A percentile compares a stretch with the other conserved stretches of the same genome.
Evolutionary conservation across 176 grass and related monocot species (phyloP).

Genomic region (Juncus inflexus): DNA sequence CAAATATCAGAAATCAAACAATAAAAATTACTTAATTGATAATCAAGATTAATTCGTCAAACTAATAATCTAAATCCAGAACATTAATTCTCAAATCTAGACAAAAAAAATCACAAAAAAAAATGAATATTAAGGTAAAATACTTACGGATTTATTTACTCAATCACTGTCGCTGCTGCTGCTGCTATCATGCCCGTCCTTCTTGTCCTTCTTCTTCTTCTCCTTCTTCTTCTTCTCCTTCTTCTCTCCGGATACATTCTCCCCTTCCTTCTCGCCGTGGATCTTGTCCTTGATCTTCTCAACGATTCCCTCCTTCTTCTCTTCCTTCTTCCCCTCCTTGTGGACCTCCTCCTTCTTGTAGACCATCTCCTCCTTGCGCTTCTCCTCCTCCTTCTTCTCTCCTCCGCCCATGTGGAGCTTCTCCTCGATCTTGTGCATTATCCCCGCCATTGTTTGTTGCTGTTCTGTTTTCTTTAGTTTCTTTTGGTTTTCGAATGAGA

Average conservation of each 20-base stretch:
- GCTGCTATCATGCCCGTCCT: slow-evolving; percentile 46
- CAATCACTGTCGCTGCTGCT: slow-evolving; percentile 90
- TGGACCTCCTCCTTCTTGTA: slow-evolving; percentile 35
- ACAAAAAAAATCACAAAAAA: too few relatives aligned
- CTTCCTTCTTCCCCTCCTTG: slow-evolving; percentile 37
- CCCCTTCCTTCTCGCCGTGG: slow-evolving; percentile 57
- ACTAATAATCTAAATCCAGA: neutral
- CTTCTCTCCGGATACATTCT: slow-evolving; percentile 38
- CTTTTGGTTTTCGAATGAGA: neutral
- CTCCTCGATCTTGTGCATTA: slow-evolving; percentile 88
- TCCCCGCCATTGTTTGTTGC: slow-evolving; percentile 57
- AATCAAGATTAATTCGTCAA: neutral
- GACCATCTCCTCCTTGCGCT: slow-evolving; percentile 45
- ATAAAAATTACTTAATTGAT: neutral
- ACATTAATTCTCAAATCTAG: neutral
- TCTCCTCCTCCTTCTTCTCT: slow-evolving; percentile 48
- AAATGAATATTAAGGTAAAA: neutral
- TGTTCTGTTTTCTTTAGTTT: neutral
- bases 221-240: slow-evolving; percentile 57
- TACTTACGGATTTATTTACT: slow-evolving; percentile 37
- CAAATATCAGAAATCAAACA: neutral
- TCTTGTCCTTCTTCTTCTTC: slow-evolving; percentile 53
- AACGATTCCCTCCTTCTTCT: slow-evolving; percentile 54
- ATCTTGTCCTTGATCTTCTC: slow-evolving; percentile 95
- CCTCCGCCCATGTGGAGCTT: slow-evolving; percentile 75